Evolutionary conservation across 2,329 filamentous ascomycete genomes (phyloP), one percentile per base, ranked within the genome.

Genomic region (Pseudogymnoascus verrucosus): DNA sequence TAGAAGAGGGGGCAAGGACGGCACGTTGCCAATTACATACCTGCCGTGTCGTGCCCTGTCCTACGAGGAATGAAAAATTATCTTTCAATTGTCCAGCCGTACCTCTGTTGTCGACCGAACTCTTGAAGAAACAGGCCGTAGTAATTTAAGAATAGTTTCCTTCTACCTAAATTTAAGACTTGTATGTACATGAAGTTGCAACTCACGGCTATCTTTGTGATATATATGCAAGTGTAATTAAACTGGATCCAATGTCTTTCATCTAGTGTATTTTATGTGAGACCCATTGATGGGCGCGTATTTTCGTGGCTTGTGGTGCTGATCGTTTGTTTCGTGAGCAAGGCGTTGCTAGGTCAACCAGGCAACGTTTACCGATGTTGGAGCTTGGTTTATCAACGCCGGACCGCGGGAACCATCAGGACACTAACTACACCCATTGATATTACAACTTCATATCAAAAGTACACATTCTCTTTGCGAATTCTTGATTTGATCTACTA

Each of bases 1-100:
- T 60, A 60, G 37, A 59, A 62, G 60, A 59, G 63, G 63, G 54
- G 54, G 37, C 62, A 21, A 36, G 54, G 36, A 16, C 51, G n/a
- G 19, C 34, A 10, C 16, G 59, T 37, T 64, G 26, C 47, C 47
- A 54, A 12, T 31, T 54, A 54, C 47, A 54, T 54, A 31, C n/a
- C 6, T 54, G 47, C n/a, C 47, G n/a, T 19, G 47, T 19, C 47
- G 47, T 54, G 47, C 47, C 26, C 7, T 31, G 47, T 54, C 26
- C 26, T 26, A 16, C 26, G 47, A 54, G 47, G 47, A 54, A 54
- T 54, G 47, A 54, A 31, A 54, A 54, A 54, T 6, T 31, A 51
- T 54, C 47, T 54, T 54, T 54, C 47, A 54, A 54, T 54, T 54
- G 47, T 54, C 47, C 26, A 19, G 12, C 47, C 26, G 47, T 54